A percentile compares a stretch with the other conserved stretches of the same genome.
Evolutionary conservation across 148 eudicot genomes (phyloP).

Genomic region (Camellia granthamiana): DNA sequence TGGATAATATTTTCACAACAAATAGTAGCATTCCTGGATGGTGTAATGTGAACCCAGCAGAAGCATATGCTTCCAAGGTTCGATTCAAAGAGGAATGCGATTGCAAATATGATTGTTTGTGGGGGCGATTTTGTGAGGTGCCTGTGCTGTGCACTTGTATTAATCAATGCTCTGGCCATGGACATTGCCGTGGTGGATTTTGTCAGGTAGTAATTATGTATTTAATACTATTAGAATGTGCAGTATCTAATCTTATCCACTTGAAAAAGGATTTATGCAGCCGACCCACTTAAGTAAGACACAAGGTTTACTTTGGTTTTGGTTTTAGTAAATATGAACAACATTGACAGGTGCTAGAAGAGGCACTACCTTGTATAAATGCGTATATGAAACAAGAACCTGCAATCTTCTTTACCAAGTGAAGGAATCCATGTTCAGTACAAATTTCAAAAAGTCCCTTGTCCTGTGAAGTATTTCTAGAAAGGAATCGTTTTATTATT

Average conservation of each 20-base stretch:
- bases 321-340: no score
- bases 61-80: constrained; percentile 57
- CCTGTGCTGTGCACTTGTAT: constrained; percentile 66
- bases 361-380: background rate
- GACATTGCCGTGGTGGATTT: constrained; percentile 85
- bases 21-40: constrained; percentile 64
- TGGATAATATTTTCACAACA: constrained; percentile 56
- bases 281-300: no score
- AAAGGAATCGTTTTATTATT: no score
- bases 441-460: no score
- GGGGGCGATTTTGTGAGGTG: constrained; percentile 74
- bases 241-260: no score
- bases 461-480: no score
- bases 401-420: constrained; percentile 5
- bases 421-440: no score
- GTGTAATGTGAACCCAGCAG: constrained; percentile 85
- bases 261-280: no score
- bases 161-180: constrained; percentile 89
- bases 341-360: no score
- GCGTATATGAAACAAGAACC: background rate
- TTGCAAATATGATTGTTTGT: constrained; percentile 81
- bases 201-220: constrained; percentile 56
- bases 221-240: no score
- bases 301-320: no score
- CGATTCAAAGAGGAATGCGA: constrained; percentile 74